Percentiles rank a stretch among this genome's conserved stretches.
Conservation (phyloP, 1,284 basidiomycete genomes). For the Pseudozyma tsukubaensis region DNA sequence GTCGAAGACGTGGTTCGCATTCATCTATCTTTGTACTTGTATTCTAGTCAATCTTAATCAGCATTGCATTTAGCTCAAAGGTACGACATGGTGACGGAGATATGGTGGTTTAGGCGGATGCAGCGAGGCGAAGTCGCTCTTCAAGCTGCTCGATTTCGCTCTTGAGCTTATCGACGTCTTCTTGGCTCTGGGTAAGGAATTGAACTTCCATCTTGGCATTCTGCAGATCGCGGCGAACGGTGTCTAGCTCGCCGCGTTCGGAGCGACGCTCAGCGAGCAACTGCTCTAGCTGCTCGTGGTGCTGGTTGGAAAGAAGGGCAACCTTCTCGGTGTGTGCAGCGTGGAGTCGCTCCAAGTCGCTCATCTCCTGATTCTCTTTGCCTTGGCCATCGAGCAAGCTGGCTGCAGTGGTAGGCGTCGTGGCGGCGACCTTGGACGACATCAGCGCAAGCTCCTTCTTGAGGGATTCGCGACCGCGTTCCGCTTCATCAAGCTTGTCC, state of each 20-base stretch:
- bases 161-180: conserved; percentile 46
- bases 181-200: conserved; percentile 36
- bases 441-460: conserved; percentile 26
- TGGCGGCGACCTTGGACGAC: conserved; percentile 32
- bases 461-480: conserved; percentile 45
- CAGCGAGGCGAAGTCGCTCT: conserved; percentile 17
- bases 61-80: too few relatives aligned
- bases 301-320: conserved; percentile 31
- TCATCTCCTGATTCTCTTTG: conserved; percentile 41
- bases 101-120: conserved; percentile 8
- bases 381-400: conserved; percentile 30
- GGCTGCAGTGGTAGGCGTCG: conserved; percentile 26
- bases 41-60: conserved; percentile 22
- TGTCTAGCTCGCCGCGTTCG: conserved; percentile 33
- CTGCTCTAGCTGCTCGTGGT: conserved; percentile 40
- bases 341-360: conserved; percentile 50
- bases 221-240: conserved; percentile 30
- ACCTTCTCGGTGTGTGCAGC: conserved; percentile 52
- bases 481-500: conserved; percentile 49
- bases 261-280: conserved; percentile 22
- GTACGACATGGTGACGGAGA: too few relatives aligned
- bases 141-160: conserved; percentile 37
- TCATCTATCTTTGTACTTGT: conserved; percentile 46
- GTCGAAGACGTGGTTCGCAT: conserved; percentile 42
- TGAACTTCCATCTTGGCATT: conserved; percentile 49